Percentiles rank a stretch among this genome's conserved stretches.
Evolutionary conservation across 1,284 basidiomycete genomes (phyloP).

Genomic region (Thelephora terrestris): DNA sequence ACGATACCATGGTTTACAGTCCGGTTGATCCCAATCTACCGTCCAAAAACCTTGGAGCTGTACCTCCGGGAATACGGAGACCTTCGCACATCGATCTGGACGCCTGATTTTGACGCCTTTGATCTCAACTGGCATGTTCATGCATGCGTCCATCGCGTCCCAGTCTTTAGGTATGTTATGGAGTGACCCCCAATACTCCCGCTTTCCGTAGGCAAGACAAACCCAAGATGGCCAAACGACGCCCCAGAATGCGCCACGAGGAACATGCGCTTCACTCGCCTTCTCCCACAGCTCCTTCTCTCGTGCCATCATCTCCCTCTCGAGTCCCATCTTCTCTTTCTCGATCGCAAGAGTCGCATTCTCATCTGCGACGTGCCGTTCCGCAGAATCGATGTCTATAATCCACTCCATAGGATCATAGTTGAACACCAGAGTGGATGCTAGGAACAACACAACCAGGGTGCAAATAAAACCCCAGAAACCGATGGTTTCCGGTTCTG

Average conservation of each 20-base stretch:
- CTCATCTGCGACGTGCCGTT: no score
- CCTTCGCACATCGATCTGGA: background rate
- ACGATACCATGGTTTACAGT: background rate
- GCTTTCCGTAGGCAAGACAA: background rate
- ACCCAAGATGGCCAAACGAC: background rate
- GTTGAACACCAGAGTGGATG: no score
- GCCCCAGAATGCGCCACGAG: background rate
- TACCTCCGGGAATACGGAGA: no score
- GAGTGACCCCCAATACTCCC: background rate
- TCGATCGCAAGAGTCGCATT: background rate
- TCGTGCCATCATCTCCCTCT: background rate
- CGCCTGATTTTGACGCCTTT: background rate
- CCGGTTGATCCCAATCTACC: background rate
- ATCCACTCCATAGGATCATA: no score
- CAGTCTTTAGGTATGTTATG: background rate
- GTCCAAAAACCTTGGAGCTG: background rate
- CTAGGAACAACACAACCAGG: no score
- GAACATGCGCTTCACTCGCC: background rate
- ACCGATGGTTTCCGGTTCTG: no score
- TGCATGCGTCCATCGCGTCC: background rate
- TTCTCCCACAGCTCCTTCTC: background rate
- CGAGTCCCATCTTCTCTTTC: background rate
- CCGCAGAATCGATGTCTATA: no score
- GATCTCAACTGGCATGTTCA: background rate
- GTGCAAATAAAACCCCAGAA: no score